Evolutionary conservation across 1,284 basidiomycete species (phyloP), one percentile per base, ranked within the genome.

Genomic region (Irpex sp.): DNA sequence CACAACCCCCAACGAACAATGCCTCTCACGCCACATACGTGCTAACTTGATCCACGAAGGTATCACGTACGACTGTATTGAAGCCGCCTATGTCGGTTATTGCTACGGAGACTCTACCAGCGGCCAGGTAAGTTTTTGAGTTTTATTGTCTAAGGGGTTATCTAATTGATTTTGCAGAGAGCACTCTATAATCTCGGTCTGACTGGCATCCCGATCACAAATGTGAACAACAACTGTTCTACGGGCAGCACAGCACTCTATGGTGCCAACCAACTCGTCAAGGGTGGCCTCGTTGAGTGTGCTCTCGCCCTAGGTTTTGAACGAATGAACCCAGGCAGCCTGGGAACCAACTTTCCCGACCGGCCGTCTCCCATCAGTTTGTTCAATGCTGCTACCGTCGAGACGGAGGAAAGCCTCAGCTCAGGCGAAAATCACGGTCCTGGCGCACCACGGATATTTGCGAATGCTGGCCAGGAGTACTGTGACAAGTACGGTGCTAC

Each of bases 171-270:
- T 31, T 19, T 35, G 46, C 63, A 87, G 84, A 81, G 92, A 31
- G 88, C 92, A 2, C 78, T 95, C n/a, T 95, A 95, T 75, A 88
- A 88, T 72, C 85, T 95, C 53, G 93, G 93, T 15, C 81, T 95
- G 75, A 95, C 93, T 3, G 83, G 85, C 31, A 94, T 95, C 64
- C 93, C 93, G 1, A 90, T 95, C 69, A 84, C 90, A 59, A 95
- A 95, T 69, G 90, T 94, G 58, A 93, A 92, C 77, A 94, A 94
- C 75, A 93, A 92, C 72, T 92, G 92, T 68, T 88, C 89, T 1
- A 92, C 90, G 0, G 90, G 90, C 1, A 89, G 87, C 58, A 84
- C 89, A 0, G 92, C 92, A 3, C 79, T 93, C 15, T 89, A 83
- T 71, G 82, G 89, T 49, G 89, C 88, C 2, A 88, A 87, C 68